phyloP scores from a whole-genome alignment of 768 basidiomycete genomes.

The Lactarius akahatsu region DNA sequence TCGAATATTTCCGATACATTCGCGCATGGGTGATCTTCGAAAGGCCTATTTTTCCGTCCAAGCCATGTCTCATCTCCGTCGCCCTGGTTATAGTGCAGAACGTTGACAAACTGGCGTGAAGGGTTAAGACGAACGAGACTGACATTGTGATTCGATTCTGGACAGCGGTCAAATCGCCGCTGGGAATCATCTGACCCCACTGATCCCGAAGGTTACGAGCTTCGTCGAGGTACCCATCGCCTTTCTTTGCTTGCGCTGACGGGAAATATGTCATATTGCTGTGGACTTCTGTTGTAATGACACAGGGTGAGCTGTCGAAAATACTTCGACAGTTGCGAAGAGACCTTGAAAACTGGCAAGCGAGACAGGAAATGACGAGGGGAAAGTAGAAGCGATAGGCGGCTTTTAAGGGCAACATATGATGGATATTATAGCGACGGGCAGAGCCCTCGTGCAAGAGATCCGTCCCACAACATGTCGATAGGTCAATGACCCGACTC shows the following conservation, averaged over 20 bases:
- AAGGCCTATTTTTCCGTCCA: slow-evolving; percentile 13
- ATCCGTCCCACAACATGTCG: neutral
- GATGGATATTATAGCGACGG: neutral
- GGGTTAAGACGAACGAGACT: neutral
- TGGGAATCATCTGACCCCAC: slow-evolving; percentile 17
- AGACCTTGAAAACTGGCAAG: neutral
- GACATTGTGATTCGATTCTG: slow-evolving; percentile 18
- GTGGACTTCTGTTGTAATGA: neutral
- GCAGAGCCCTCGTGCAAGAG: neutral
- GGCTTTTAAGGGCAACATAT: neutral
- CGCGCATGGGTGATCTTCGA: slow-evolving; percentile 14
- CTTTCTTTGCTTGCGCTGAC: slow-evolving; percentile 13
- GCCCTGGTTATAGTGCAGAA: slow-evolving; percentile 18
- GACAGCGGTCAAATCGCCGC: slow-evolving; percentile 5
- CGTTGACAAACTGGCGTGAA: neutral
- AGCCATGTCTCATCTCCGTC: slow-evolving; percentile 16
- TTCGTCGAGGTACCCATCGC: slow-evolving; percentile 18
- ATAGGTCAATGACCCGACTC: neutral
- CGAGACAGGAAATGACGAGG: neutral
- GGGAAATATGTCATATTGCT: slow-evolving; percentile 10
- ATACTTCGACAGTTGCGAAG: neutral
- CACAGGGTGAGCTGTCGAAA: neutral
- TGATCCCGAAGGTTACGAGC: slow-evolving; percentile 19
- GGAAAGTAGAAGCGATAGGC: neutral
- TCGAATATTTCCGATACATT: slow-evolving; percentile 11